Base-by-base conservation (phyloP, 805 yeast species). In the Cyberlindnera veronae region DNA sequence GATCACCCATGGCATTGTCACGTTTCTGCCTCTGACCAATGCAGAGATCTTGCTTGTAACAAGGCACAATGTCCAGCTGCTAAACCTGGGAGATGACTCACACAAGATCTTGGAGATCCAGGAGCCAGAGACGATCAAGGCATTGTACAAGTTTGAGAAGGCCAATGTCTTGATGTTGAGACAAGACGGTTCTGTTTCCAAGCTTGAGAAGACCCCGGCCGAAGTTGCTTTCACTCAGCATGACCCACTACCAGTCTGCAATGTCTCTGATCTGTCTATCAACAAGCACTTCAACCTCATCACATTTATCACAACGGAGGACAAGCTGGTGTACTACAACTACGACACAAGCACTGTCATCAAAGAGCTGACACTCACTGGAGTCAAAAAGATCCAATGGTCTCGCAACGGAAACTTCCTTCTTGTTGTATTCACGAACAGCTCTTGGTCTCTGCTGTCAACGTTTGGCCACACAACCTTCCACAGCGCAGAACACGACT, bases 401-500 rank as follows among this genome's bases (percentile, higher is more conserved):
- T 37, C 48, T 10, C 16, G 12, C 24, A 45, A 39, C 37, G 50
- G 47, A 15, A 48, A 19, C 19, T 26, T 41, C 8, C 36, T 49
- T n/a, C n/a, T 47, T 12, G 35, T 55, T 2, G 32, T 54, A 3
- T 50, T 39, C 21, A 16, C 24, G 3, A 39, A 49, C 19, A 51
- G 55, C 3, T 30, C 49, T 1, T 60, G 64, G 64, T 42, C 49
- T 4, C n/a, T 53, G 2, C 40, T 49, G n/a, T 58, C 63, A 8
- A 49, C 53, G 1, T 59, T 51, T 42, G 64, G 63, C 6, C 40
- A 51, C 22, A 48, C 48, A 5, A 39, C 41, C 3, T 59, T 59
- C 39, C 41, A 46, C 26, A 40, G 43, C 29, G 36, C 27, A 7
- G 36, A 38, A 32, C 46, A 48, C 20, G 49, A 45, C 21, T 34